Evolutionary conservation across 768 basidiomycete species (phyloP), one percentile per base, ranked within the genome.

Genomic region (Phylloporus scabripes): DNA sequence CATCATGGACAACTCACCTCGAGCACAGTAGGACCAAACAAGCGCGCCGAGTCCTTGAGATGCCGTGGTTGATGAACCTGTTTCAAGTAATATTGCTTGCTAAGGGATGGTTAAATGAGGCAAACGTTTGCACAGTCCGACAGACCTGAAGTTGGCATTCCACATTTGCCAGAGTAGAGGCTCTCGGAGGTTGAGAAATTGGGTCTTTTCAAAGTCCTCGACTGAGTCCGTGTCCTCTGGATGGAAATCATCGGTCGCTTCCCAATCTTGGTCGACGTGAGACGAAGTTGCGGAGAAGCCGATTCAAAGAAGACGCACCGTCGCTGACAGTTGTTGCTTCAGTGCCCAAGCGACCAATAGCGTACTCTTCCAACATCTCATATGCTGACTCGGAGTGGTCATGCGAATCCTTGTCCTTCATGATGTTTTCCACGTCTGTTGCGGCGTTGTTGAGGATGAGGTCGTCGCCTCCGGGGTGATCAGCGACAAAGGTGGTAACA

Each of bases 1-100:
- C 8, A 29, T 37, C 20, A 50, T 21, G 40, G 21, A 1, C 23
- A 31, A 61, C 72, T 32, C 51, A 84, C 87, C 79, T 99, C 95
- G 28, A 96, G 81, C 49, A 83, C 75, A 36, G 77, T 72, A 2
- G 86, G 82, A 11, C 85, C 88, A 64, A 99, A 98, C 51, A 99
- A 72, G 55, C 91, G 82, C 2, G 94, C 93, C 15, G 88, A 84
- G 45, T 90, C 76, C 7, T 80, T 68, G 45, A 94, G 68, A 66
- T 94, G 94, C 37, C 96, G 80, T 1, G 96, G 95, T 65, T 97
- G 93, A 67, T 99, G 96, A 0, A 99, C 90, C 67, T 99, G 96
- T 59, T 91, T 80, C 43, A 99, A 74, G 64, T 99, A 99, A 67
- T 93, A 98, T 4, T 87, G 81, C 74, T 99, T 99, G 63, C 89